Evolutionary conservation across 2,329 filamentous ascomycete genomes (phyloP).

Genomic region (Fusarium cyanostomum): DNA sequence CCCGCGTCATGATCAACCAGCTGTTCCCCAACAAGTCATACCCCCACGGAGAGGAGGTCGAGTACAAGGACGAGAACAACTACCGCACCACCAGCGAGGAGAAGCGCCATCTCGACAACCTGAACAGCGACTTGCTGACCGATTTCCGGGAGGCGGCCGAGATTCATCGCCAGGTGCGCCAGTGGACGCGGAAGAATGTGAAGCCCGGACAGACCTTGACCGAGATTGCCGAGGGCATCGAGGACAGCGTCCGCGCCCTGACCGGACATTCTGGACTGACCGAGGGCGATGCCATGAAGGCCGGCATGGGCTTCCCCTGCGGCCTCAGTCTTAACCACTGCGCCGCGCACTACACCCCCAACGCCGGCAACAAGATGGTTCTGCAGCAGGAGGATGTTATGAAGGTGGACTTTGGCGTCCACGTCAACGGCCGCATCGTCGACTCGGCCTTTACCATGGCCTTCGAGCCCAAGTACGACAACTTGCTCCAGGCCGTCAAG

Average conservation of each 20-base stretch:
- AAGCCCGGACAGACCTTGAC: conserved; percentile 83
- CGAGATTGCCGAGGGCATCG: conserved; percentile 87
- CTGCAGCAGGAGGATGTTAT: conserved; percentile 79
- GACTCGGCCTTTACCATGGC: conserved; percentile 84
- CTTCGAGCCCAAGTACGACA: conserved; percentile 79
- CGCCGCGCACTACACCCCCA: conserved; percentile 87
- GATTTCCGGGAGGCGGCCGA: conserved; percentile 89
- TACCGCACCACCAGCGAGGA: conserved; percentile 85
- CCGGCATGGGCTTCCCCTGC: conserved; percentile 87
- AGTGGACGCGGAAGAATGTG: conserved; percentile 82
- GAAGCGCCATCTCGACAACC: conserved; percentile 82
- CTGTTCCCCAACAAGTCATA: conserved; percentile 78
- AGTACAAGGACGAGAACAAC: conserved; percentile 79
- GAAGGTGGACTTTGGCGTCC: conserved; percentile 85
- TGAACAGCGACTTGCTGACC: conserved; percentile 80
- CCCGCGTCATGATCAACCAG: conserved; percentile 74
- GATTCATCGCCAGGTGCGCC: conserved; percentile 86
- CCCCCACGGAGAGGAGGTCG: conserved; percentile 79
- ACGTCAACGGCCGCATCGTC: conserved; percentile 82
- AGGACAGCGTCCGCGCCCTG: conserved; percentile 80
- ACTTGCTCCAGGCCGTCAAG: conserved; percentile 76
- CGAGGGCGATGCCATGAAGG: conserved; percentile 80
- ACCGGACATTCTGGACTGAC: conserved; percentile 80
- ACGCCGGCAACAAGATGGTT: conserved; percentile 83
- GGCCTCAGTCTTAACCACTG: conserved; percentile 86